phyloP scores from a whole-genome alignment of 768 basidiomycete genomes.

The Lyophyllum decastes region DNA sequence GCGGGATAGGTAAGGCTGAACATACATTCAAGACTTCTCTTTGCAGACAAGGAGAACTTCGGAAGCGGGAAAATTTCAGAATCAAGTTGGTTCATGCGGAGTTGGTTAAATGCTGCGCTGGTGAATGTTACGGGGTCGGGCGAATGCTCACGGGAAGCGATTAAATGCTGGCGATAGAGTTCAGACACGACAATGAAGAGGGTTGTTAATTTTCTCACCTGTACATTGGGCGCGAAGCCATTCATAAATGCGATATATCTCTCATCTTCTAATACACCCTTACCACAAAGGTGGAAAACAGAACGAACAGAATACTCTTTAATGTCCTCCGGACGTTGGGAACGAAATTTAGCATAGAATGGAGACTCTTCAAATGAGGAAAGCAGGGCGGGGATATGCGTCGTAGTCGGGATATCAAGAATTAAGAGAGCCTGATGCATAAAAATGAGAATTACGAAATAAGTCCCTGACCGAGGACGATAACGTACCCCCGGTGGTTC shows the following conservation, averaged over 20 bases:
- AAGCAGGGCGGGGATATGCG: constrained; percentile 54
- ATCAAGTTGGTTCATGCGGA: constrained; percentile 74
- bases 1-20: neutral
- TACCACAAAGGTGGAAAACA: constrained; percentile 74
- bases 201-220: constrained; percentile 46
- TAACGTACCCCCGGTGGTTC: constrained; percentile 46
- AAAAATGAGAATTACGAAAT: neutral
- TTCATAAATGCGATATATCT: constrained; percentile 75
- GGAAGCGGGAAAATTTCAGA: constrained; percentile 72
- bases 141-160: constrained; percentile 64
- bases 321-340: constrained; percentile 37
- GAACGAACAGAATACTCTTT: constrained; percentile 49
- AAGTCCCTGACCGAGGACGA: neutral
- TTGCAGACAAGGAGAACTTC: constrained; percentile 45
- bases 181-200: neutral
- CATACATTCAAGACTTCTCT: constrained; percentile 41
- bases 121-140: constrained; percentile 75
- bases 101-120: constrained; percentile 69
- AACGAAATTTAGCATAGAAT: constrained; percentile 51
- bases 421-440: constrained; percentile 56
- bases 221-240: constrained; percentile 55
- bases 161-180: constrained; percentile 57
- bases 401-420: constrained; percentile 68
- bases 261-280: constrained; percentile 67
- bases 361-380: constrained; percentile 46